Base-by-base conservation (phyloP, 2,329 filamentous ascomycete species). In the Malbranchea zuffiana region DNA sequence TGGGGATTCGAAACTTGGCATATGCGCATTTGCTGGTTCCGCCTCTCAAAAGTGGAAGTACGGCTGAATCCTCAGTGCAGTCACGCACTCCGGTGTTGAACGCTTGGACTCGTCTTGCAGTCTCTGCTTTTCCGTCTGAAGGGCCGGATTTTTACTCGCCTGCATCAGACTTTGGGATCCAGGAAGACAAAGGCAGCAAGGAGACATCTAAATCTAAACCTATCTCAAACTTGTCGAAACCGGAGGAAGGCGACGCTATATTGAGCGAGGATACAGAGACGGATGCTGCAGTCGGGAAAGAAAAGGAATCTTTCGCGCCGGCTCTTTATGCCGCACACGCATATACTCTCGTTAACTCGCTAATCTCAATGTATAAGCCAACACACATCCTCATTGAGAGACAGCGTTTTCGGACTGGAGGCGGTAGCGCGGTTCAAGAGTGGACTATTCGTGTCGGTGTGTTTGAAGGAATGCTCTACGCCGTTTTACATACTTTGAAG, bases 381-480 rank as follows among this genome's bases (percentile, higher is more conserved):
- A 77, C 75, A 3, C 70, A 80, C 35, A 66, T 92, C 19, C 63
- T 90, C 1, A 85, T 92, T 40, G 75, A 79, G 49, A 65, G 72
- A 1, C 75, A 79, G 46, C 66, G 75, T 7, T 78, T 67, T 39
- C 76, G 84, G 2, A 78, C 75, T 2, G 70, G 68, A n/a, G 73
- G 80, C 6, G 68, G 63, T 0, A 61, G 72, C 0, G 71, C 75
- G 0, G 75, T 92, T 1, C 73, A 78, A 42, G 82, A 92, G 58
- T 92, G 84, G 84, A 88, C 83, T 3, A 55, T 90, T 26, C 68
- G 82, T 1, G 83, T 92, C 6, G 88, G 88, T 47, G 78, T 81
- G 50, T 70, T 92, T 15, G 84, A 92, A 56, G 75, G 76, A 3
- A 90, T 90, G 76, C 60, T 92, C 0, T 81, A 86, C 64, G 79